phyloP scores from a whole-genome alignment of 2,329 filamentous ascomycete species.

The Nemania sp. region DNA sequence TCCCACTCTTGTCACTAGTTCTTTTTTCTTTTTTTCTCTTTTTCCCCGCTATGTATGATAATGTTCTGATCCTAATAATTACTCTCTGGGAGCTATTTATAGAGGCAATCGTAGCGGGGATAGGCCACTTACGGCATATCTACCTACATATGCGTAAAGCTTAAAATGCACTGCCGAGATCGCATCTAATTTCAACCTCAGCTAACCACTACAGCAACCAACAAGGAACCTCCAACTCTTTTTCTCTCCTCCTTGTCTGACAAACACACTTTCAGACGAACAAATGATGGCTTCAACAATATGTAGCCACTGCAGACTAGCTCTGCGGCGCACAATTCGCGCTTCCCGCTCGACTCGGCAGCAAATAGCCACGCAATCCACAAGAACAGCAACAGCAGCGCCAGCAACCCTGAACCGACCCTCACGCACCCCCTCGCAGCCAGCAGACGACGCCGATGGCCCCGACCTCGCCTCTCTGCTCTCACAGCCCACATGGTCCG shows the following conservation, averaged over 20 bases:
- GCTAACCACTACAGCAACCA: not conserved
- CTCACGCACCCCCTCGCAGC: slow-evolving; percentile 50
- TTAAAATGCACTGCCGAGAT: too few species aligned
- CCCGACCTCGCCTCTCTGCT: slow-evolving; percentile 53
- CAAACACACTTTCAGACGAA: not conserved
- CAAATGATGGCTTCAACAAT: slow-evolving; percentile 33
- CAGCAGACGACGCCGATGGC: not conserved
- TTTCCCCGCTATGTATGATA: not conserved
- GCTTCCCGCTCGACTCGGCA: not conserved
- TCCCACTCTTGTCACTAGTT: slow-evolving; percentile 39
- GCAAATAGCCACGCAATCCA: not conserved
- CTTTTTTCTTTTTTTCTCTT: not conserved
- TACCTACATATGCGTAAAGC: not conserved
- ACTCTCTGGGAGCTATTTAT: not conserved
- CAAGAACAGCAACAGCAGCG: slow-evolving; percentile 1
- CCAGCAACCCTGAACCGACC: slow-evolving; percentile 17
- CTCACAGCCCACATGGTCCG: slow-evolving; percentile 79
- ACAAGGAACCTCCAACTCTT: not conserved
- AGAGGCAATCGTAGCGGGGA: too few species aligned
- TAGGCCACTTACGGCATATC: too few species aligned
- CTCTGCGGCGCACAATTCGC: slow-evolving; percentile 23
- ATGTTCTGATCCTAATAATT: not conserved
- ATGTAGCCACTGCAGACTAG: slow-evolving; percentile 32
- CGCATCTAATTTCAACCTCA: not conserved
- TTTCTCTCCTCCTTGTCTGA: not conserved